Base-by-base conservation (phyloP, 768 basidiomycete species). In the Gymnopilus junonius region DNA sequence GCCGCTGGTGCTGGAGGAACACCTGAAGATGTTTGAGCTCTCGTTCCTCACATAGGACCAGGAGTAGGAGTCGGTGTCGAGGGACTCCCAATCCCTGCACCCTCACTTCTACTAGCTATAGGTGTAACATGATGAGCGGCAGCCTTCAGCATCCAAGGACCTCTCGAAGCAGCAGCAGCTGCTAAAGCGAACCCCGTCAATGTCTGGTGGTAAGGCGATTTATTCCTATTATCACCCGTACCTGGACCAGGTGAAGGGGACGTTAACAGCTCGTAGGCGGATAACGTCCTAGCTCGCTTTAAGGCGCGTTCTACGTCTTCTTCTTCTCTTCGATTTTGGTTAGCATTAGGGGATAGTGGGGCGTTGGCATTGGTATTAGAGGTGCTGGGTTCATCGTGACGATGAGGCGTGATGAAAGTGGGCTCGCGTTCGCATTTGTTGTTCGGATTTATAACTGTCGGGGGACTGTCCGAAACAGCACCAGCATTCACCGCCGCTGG, bases 281-380 rank as follows among this genome's bases (percentile, higher is more conserved):
- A 56, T 15, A 65, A 32, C 1, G 63, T 67, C 14, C 65, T 64
- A 17, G 67, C 57, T 64, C 63, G 68, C 50, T 73, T 71, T 40
- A 64, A 23, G 1, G 60, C 66, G 3, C 58, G 62, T 3, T 58
- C 58, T 21, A 46, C 55, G 39, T 62, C 55, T 1, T 55, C 17
- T 32, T 51, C 48, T 32, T 32, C 48, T 32, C n/a, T n/a, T n/a
- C n/a, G n/a, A n/a, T 32, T 5, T 11, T 17, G 25, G 29, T 60
- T 55, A 35, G 17, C 29, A 53, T 35, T 40, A 4, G 27, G 48
- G 20, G 48, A n/a, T n/a, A n/a, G n/a, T n/a, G n/a, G n/a, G n/a
- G n/a, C n/a, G n/a, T n/a, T 32, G 31, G 12, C 46, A 50, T 25
- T 50, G 46, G 1, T 12, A 27, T 10, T 46, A 17, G 61, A 37